Evolutionary conservation across 2,329 filamentous ascomycete species (phyloP), one percentile per base, ranked within the genome.

Genomic region (Lasiodiplodia sp.): DNA sequence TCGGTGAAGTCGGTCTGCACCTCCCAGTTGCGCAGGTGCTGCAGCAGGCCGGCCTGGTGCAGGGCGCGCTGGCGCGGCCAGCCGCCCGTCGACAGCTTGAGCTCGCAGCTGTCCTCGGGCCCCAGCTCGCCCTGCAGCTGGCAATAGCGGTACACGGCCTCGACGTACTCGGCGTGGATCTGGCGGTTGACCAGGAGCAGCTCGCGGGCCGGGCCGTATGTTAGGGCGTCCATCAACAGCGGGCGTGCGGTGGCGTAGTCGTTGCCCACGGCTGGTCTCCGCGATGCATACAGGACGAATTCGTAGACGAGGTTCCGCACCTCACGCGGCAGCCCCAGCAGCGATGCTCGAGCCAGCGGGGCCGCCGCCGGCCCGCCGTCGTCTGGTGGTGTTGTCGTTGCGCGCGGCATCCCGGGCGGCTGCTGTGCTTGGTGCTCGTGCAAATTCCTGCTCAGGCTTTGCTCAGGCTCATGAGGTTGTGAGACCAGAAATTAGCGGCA

Each of bases 1-100:
- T 64, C 60, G 60, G 60, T 64, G 47, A 52, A 64, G 60, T 64
- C 47, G n/a, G 60, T 64, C 60, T 64, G 60, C 28, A 64, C 60
- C 47, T 64, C 60, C 60, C 60, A 64, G 60, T 64, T 64, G 44
- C 60, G 60, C 47, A 64, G 60, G 60, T 52, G 60, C 28, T 64
- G 60, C 44, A 64, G 60, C n/a, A 64, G 58, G 58, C 25, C 40
- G 44, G 40, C 18, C 58, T 60, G 56, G n/a, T 25, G 56, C 56
- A 49, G 38, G 23, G 38, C 57, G 57, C 57, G 58, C 4, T 23
- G 14, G 23, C 49, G 31, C 40, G 60, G 60, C 60, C 60, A 64
- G 60, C 47, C 60, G 60, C 60, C 44, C 31, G 21, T 37, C 11
- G 60, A 64, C 10, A 64, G 60, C 60, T 64, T 51, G 28, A 64